Evolutionary conservation across 768 basidiomycete genomes (phyloP), one percentile per base, ranked within the genome.

Genomic region (Mycena maculata): DNA sequence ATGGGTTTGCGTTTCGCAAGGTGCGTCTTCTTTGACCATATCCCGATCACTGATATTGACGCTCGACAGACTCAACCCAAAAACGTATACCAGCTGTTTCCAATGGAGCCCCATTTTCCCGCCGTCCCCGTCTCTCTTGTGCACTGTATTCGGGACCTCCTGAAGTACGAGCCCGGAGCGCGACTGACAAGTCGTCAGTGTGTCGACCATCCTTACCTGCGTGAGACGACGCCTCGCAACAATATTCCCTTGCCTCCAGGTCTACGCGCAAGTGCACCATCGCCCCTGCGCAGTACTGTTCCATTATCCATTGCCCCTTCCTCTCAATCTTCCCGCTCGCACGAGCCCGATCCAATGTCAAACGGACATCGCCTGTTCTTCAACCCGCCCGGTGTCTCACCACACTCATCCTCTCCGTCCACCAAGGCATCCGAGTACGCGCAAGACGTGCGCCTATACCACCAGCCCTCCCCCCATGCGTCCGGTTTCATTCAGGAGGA

Each of bases 1-100:
- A 92, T 67, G 95, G 95, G 15, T 98, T 95, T 77, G 83, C 86
- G 36, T 99, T 98, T 80, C 92, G 91, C 57, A 95, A 94, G 86
- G 96, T 97, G 70, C 66, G 87, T 79, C 52, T 6, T 65, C 65
- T 60, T 65, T 59, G 60, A 52, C 30, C 39, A 59, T 54, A 36
- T 44, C 28, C 13, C 54, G 20, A 60, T 52, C 48, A 27, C 54
- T 27, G 30, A 65, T 64, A 36, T 54, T 71, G 65, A 68, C 53
- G 44, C 60, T 71, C 23, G 50, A 20, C 74, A 94, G 93, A 83
- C 84, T 49, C 82, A 80, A 48, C 93, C 93, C 22, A 87, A 81
- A 75, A 86, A 92, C 70, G 81, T 93, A 45, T 84, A 89, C 55
- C 82, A 88, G 3, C 86, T 93, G 16, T 99, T 98, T 74, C 92